These are phyloP conservation scores for Basipetospora chlamydospora DNA, from an alignment of 2,329 filamentous ascomycete genomes.

Conservation along the genomic window DNA sequence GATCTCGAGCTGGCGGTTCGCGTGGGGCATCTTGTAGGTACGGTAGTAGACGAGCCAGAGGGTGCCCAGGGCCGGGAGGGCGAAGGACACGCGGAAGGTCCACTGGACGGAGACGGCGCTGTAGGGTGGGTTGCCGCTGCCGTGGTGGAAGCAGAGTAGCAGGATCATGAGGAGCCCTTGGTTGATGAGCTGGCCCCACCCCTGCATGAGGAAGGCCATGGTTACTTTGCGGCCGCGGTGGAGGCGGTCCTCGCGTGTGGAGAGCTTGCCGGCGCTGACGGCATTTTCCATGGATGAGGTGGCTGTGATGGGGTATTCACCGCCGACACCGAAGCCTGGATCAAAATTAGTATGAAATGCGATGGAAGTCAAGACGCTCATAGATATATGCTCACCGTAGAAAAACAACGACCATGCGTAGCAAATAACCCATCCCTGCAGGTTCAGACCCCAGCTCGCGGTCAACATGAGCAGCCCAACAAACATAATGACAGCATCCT, in stretches of 20 bases:
- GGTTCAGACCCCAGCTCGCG: slow-evolving; percentile 71
- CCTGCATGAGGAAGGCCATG: slow-evolving; percentile 94
- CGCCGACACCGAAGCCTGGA: slow-evolving; percentile 47
- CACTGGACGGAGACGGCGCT: slow-evolving; percentile 65
- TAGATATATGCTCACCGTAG: slow-evolving; percentile 20
- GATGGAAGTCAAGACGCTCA: too few relatives aligned
- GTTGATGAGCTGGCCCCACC: slow-evolving; percentile 94
- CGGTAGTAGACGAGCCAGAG: slow-evolving; percentile 94
- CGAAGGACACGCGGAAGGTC: slow-evolving; percentile 86
- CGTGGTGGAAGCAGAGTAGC: slow-evolving; percentile 77
- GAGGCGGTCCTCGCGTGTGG: slow-evolving; percentile 81
- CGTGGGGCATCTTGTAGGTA: slow-evolving; percentile 84
- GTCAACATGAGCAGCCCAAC: slow-evolving; percentile 83
- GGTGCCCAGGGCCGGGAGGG: slow-evolving; percentile 77
- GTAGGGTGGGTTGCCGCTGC: slow-evolving; percentile 48
- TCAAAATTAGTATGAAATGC: slow-evolving; percentile 8
- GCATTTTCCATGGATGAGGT: slow-evolving; percentile 90
- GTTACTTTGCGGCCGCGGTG: slow-evolving; percentile 94
- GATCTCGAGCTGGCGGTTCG: slow-evolving; percentile 64
- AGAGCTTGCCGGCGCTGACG: slow-evolving; percentile 71
- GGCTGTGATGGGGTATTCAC: slow-evolving; percentile 93
- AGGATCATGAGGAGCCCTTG: slow-evolving; percentile 78
- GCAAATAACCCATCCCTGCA: slow-evolving; percentile 94
- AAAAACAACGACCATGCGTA: slow-evolving; percentile 93
- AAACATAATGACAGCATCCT: slow-evolving; percentile 90